Conservation (phyloP, 805 yeast species). For the Spathaspora hagerdaliae region DNA sequence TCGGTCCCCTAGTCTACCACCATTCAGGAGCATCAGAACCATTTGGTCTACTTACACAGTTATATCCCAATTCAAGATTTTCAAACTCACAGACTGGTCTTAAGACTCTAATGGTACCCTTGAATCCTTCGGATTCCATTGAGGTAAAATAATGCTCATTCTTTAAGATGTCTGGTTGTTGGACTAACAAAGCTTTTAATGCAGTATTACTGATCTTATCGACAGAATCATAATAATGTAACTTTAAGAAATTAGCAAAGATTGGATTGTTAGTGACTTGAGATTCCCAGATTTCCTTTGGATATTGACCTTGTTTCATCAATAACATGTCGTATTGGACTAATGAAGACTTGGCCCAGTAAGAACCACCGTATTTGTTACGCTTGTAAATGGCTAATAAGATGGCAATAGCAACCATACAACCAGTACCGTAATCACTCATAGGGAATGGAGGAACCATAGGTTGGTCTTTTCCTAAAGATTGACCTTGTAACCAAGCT, state of each 20-base stretch:
- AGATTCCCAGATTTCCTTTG: conserved; percentile 8
- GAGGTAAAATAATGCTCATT: conserved; percentile 6
- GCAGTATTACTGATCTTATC: conserved; percentile 11
- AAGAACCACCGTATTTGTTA: conserved; percentile 24
- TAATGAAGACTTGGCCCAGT: conserved; percentile 25
- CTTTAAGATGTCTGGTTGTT: conserved; percentile 7
- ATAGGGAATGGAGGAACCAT: conserved; percentile 34
- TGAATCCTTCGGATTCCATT: conserved; percentile 10
- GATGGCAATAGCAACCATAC: conserved; percentile 28
- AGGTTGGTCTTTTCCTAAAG: conserved; percentile 24
- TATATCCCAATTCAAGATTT: conserved; percentile 8
- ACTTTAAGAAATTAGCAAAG: conserved; percentile 4
- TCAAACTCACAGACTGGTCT: conserved; percentile 10
- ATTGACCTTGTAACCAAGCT: conserved; percentile 27
- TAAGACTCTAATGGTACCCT: conserved; percentile 9
- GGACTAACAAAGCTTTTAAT: conserved; percentile 6
- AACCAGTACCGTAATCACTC: conserved; percentile 34
- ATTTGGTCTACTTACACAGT: conserved; percentile 11
- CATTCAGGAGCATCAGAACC: conserved; percentile 12
- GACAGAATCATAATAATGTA: conserved; percentile 12
- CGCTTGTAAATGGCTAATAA: conserved; percentile 23
- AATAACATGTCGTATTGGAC: conserved; percentile 27
- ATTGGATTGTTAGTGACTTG: conserved; percentile 3
- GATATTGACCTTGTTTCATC: conserved; percentile 18
- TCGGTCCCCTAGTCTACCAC: conserved; percentile 1